phyloP scores from a whole-genome alignment of 768 basidiomycete species.

The Tubosaeta sp. region DNA sequence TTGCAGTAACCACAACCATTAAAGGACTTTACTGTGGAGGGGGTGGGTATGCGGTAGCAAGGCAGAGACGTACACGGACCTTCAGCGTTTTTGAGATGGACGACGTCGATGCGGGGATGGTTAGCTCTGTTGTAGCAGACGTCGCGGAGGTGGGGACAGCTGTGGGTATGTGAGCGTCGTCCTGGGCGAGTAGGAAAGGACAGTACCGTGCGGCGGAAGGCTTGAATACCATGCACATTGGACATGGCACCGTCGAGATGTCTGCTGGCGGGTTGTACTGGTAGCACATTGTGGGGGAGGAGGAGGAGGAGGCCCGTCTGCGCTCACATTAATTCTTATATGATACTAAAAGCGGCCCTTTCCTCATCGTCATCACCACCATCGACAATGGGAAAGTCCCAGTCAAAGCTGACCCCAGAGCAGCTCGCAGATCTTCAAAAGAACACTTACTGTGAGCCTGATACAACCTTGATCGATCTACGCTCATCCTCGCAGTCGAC shows the following conservation, averaged over 20 bases:
- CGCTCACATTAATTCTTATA: constrained; percentile 27
- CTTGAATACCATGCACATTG: constrained; percentile 83
- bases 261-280: constrained; percentile 61
- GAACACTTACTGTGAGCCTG: constrained; percentile 86
- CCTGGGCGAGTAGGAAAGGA: constrained; percentile 4
- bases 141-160: constrained; percentile 74
- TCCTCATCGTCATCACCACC: constrained; percentile 16
- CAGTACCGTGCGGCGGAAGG: constrained; percentile 52
- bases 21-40: constrained; percentile 63
- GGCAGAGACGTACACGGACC: constrained; percentile 41
- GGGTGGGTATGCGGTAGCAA: constrained; percentile 10
- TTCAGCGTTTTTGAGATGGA: constrained; percentile 85
- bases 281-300: constrained; percentile 58
- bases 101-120: constrained; percentile 75
- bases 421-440: constrained; percentile 94
- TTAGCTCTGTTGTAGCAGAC: constrained; percentile 68
- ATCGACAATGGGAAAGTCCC: constrained; percentile 90
- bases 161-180: constrained; percentile 31
- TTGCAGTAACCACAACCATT: constrained; percentile 91
- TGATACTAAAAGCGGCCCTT: constrained; percentile 29
- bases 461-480: constrained; percentile 5
- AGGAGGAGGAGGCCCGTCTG: constrained; percentile 10
- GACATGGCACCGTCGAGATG: constrained; percentile 63
- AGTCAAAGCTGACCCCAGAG: constrained; percentile 91
- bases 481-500: constrained; percentile 59